phyloP scores from a whole-genome alignment of 208 protist genomes.

The Acanthamoeba rhysodes region DNA sequence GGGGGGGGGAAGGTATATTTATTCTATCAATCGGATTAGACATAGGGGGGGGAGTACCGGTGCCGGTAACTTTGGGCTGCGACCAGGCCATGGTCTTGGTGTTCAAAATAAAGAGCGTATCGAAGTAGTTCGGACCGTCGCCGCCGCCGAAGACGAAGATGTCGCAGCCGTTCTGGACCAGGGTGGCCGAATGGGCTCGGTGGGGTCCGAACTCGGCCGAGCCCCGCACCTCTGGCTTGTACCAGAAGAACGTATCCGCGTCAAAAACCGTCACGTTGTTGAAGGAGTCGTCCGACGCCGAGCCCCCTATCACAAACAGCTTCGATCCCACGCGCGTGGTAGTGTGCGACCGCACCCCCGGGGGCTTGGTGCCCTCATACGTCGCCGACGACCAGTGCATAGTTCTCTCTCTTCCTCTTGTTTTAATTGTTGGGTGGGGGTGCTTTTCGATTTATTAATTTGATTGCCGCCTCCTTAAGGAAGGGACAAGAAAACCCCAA shows the following conservation, averaged over 20 bases:
- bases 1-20: background rate
- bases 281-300: conserved; percentile 10
- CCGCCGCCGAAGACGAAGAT: conserved; percentile 69
- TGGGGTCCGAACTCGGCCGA: conserved; percentile 34
- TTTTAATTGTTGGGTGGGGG: background rate
- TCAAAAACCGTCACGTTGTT: conserved; percentile 13
- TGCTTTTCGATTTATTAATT: background rate
- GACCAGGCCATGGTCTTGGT: conserved; percentile 65
- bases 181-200: conserved; percentile 47
- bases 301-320: conserved; percentile 64
- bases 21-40: background rate
- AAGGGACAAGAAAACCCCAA: too few species aligned
- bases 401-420: background rate
- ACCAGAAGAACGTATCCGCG: conserved; percentile 64
- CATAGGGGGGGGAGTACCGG: background rate
- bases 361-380: conserved; percentile 8
- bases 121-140: conserved; percentile 39
- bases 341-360: conserved; percentile 40
- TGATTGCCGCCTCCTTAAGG: conserved; percentile 16
- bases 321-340: conserved; percentile 60
- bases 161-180: conserved; percentile 52
- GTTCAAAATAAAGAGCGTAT: conserved; percentile 50
- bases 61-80: conserved; percentile 19
- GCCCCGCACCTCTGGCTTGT: conserved; percentile 31
- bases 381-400: conserved; percentile 49